Base-by-base conservation (phyloP, 768 basidiomycete genomes). In the Neoboletus magnificus region DNA sequence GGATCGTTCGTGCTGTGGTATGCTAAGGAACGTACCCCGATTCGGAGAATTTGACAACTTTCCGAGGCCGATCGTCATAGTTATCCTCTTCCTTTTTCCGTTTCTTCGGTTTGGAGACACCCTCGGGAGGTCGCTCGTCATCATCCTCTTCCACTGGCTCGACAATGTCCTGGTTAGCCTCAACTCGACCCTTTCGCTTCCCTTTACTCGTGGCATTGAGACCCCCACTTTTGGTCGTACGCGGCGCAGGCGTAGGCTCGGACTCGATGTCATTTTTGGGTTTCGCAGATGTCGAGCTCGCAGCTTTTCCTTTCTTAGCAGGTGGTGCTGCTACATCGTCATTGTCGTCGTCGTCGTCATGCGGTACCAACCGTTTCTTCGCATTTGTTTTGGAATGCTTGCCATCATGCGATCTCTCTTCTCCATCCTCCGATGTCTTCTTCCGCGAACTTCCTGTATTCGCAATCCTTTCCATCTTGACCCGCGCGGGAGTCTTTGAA, bases 11-110 rank as follows among this genome's bases (percentile, higher is more conserved):
- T 13, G 1, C 1, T 29, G 6, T 23, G 11, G 7, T 4, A 48
- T 27, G n/a, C n/a, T 10, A 12, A 37, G 40, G 7, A 25, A 60
- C 66, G 10, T 37, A 68, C 68, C 15, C 20, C 49, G 49, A 33
- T 13, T 60, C 59, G 4, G 58, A 43, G 27, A 62, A 53, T 35
- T 59, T 65, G 27, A 54, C 57, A 40, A 33, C 43, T 55, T 72
- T 70, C 32, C 45, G 52, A 43, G 66, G 66, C 52, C 53, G 59
- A 15, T 71, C 58, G 16, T 68, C 56, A 15, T 65, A 51, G 4
- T 59, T 52, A 15, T 60, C 68, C 10, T 59, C 56, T n/a, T 59
- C 57, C 23, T 62, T 56, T 62, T 58, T 57, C 50, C 63, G 56
- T 40, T 67, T 70, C 41, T 56, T 52, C 5, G 32, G 36, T 48